These are phyloP conservation scores for Aureobasidium sp. DNA, from an alignment of 2,329 filamentous ascomycete genomes.

Conservation along the genomic window DNA sequence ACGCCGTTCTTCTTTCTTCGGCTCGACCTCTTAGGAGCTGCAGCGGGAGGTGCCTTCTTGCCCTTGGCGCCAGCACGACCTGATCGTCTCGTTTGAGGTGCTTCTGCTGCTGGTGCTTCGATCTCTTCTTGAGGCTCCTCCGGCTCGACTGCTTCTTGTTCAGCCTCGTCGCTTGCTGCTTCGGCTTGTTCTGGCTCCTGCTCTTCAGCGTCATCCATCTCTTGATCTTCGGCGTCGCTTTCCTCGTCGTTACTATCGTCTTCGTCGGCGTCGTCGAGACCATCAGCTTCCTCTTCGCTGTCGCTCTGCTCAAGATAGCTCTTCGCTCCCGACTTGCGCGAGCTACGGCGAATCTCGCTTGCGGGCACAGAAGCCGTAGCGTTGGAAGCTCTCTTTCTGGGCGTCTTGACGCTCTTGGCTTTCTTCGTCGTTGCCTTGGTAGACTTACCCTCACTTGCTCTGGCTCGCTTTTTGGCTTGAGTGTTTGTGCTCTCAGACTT, in stretches of 20 bases:
- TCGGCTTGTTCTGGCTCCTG: conserved; percentile 7
- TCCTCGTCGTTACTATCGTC: conserved; percentile 12
- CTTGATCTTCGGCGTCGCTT: conserved; percentile 10
- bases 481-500: conserved; percentile 23
- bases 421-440: conserved; percentile 24
- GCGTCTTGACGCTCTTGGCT: conserved; percentile 28
- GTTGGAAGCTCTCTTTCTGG: conserved; percentile 26
- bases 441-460: conserved; percentile 17
- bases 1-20: conserved; percentile 20
- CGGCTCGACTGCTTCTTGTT: conserved; percentile 9
- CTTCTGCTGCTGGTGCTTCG: neutral
- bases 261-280: neutral
- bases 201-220: neutral
- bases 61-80: neutral
- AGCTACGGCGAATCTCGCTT: conserved; percentile 36
- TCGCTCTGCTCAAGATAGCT: conserved; percentile 39
- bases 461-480: conserved; percentile 22
- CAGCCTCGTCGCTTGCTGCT: conserved; percentile 16
- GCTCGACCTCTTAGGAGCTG: conserved; percentile 13
- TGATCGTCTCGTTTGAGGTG: neutral
- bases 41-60: conserved; percentile 6
- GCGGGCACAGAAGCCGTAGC: conserved; percentile 28
- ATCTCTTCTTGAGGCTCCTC: neutral
- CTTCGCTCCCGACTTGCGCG: conserved; percentile 28
- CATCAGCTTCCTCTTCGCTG: conserved; percentile 18